Base-by-base conservation (phyloP, 2,329 filamentous ascomycete genomes). In the Volutella citrinella region DNA sequence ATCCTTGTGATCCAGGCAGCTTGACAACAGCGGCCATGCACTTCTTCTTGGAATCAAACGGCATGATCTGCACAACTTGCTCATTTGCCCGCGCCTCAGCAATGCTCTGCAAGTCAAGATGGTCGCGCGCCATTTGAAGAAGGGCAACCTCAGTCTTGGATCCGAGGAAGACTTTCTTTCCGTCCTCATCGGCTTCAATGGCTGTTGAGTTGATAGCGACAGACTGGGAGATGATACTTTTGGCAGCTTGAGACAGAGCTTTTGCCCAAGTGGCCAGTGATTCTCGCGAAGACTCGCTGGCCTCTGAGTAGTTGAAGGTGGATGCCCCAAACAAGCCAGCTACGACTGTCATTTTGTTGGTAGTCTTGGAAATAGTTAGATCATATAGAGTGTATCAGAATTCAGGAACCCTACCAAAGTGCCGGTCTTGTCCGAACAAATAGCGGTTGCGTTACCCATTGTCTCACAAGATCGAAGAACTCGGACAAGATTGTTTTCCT, bases 391-490 rank as follows among this genome's bases (percentile, higher is more conserved):
- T n/a, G n/a, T n/a, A n/a, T n/a, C n/a, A n/a, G n/a, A n/a, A n/a
- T n/a, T n/a, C n/a, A n/a, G n/a, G n/a, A n/a, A n/a, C n/a, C n/a
- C n/a, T n/a, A n/a, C n/a, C n/a, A 60, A 32, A 10, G 55, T 59
- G 5, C 57, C 57, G 1, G 56, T 59, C 39, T 59, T 59, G 32
- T 87, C 85, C 3, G 84, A 88, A 60, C 85, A 90, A 28, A 90
- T 82, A 0, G 82, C 82, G 3, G 76, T 81, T 2, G 77, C 77
- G 46, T 84, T 83, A 4, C 80, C 80, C 80, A 84, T 84, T 6
- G 79, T 82, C 55, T 84, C 80, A 56, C 80, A 84, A 41, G 80
- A 79, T 34, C 77, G 71, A 7, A 84, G 67, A 27, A 82, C 66
- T 38, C 80, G 74, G 7, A 84, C 80, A 22, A 84, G 59, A 40